Percentiles rank a stretch among this genome's conserved stretches.
These are phyloP conservation scores for Podila verticillata DNA, from an alignment of 192 early-diverging fungal genomes.

Conservation along the genomic window DNA sequence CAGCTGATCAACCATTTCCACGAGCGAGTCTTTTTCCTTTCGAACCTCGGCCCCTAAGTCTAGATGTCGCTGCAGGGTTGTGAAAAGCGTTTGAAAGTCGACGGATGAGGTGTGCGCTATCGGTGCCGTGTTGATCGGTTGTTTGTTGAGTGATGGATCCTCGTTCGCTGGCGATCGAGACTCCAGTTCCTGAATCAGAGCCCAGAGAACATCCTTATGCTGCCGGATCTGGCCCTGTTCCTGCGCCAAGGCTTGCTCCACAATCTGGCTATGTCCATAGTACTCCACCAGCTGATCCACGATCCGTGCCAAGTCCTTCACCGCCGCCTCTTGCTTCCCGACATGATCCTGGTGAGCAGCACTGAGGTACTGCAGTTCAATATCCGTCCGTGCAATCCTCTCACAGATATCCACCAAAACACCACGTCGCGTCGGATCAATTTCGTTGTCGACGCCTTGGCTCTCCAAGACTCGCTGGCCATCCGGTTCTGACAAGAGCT, in stretches of 20 bases:
- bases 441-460: not conserved
- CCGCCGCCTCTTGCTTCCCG: conserved; percentile 9
- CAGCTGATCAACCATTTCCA: conserved; percentile 10
- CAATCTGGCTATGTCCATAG: conserved; percentile 10
- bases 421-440: conserved; percentile 12
- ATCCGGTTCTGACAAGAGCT: conserved; percentile 31
- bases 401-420: conserved; percentile 43
- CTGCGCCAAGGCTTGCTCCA: conserved; percentile 9
- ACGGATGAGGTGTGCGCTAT: not conserved
- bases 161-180: not conserved
- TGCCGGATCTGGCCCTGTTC: conserved; percentile 12
- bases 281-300: conserved; percentile 28
- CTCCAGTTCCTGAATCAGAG: conserved; percentile 15
- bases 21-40: conserved; percentile 1
- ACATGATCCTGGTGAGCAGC: conserved; percentile 26
- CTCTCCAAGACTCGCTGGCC: not conserved
- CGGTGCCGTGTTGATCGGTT: not conserved
- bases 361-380: conserved; percentile 21
- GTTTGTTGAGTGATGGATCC: not conserved
- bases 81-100: not conserved
- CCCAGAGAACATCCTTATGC: conserved; percentile 24
- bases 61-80: not conserved
- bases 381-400: conserved; percentile 28
- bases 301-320: conserved; percentile 1
- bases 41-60: not conserved